These are phyloP conservation scores for Yarrowia divulgata DNA, from an alignment of 805 yeast species.

Conservation along the genomic window DNA sequence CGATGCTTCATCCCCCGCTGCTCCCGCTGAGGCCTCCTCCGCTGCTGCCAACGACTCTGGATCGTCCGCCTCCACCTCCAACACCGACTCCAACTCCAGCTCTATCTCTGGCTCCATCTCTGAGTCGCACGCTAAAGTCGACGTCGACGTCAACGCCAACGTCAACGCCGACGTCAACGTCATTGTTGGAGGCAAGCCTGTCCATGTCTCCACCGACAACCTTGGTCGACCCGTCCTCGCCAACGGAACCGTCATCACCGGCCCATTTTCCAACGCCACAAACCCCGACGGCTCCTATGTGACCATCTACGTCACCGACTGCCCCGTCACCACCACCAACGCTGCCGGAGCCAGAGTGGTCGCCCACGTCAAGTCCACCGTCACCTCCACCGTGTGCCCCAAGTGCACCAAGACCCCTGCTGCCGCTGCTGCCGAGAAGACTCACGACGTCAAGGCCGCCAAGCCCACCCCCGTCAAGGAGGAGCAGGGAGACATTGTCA, in stretches of 20 bases:
- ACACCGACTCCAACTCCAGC: background rate
- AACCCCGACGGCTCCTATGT: conserved; percentile 1
- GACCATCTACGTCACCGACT: conserved; percentile 16
- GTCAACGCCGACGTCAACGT: background rate
- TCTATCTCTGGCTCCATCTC: background rate
- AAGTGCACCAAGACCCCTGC: background rate
- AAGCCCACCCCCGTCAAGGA: background rate
- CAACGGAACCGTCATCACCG: conserved; percentile 3
- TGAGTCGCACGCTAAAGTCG: background rate
- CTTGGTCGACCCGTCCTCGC: background rate
- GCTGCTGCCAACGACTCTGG: background rate
- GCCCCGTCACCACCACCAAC: conserved; percentile 17
- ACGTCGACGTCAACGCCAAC: background rate
- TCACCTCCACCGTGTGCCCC: conserved; percentile 8
- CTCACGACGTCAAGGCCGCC: background rate
- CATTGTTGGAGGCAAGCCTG: background rate
- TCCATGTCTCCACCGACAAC: background rate
- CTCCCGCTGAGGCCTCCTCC: background rate
- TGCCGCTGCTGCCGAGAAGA: too few species aligned
- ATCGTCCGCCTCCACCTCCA: background rate
- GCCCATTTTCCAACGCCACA: conserved; percentile 1
- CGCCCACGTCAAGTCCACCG: conserved; percentile 3
- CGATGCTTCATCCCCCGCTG: too few species aligned
- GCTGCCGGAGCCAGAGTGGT: background rate
- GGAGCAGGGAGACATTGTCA: background rate